Conservation (phyloP, 306 rosid species). For the Canavalia ensiformis region DNA sequence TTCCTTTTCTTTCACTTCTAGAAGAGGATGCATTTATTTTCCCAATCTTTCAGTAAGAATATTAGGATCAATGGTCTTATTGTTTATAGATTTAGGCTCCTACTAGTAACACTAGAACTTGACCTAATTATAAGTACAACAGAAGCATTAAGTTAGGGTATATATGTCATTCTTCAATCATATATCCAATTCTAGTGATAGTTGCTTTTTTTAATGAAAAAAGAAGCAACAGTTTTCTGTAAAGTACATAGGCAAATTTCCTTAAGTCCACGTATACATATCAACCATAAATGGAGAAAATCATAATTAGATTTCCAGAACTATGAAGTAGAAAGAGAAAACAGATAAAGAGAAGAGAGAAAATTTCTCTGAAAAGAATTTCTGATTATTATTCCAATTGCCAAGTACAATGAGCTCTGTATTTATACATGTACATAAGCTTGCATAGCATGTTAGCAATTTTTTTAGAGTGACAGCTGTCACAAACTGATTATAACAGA, state of each 20-base stretch:
- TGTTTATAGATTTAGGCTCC: background rate
- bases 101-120: background rate
- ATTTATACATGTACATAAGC: too few species aligned
- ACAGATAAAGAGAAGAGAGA: too few species aligned
- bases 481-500: too few species aligned
- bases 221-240: conserved; percentile 15
- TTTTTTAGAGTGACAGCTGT: too few species aligned
- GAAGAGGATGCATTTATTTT: conserved; percentile 20
- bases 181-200: conserved; percentile 20
- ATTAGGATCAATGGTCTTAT: conserved; percentile 8
- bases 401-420: too few species aligned
- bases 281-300: conserved; percentile 30
- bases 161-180: conserved; percentile 36
- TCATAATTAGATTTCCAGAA: too few species aligned
- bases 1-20: background rate
- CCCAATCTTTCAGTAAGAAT: conserved; percentile 27
- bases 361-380: too few species aligned
- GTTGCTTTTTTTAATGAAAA: conserved; percentile 1
- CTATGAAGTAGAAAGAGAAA: too few species aligned
- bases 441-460: too few species aligned
- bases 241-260: conserved; percentile 32
- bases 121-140: conserved; percentile 20
- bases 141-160: conserved; percentile 12
- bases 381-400: too few species aligned
- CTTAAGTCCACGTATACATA: conserved; percentile 18